These are phyloP conservation scores for Eucalyptus curtisii DNA, from an alignment of 345 rosid genomes.

Conservation along the genomic window DNA sequence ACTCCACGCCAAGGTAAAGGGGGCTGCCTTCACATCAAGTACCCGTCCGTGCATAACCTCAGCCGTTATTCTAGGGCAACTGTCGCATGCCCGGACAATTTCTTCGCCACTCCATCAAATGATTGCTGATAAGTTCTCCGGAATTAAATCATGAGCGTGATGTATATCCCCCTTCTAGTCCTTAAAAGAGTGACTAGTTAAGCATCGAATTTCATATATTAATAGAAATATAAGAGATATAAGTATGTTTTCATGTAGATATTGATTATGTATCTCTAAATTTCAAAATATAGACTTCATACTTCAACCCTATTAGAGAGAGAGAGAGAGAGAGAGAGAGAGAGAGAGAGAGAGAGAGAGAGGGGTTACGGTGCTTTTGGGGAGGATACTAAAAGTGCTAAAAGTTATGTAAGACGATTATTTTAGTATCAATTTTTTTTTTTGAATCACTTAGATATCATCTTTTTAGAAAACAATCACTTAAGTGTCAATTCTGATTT, in stretches of 20 bases:
- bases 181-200: neutral
- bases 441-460: too few relatives aligned
- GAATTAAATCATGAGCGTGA: neutral
- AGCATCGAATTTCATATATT: neutral
- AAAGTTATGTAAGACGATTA: fast-evolving
- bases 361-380: too few relatives aligned
- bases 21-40: slow-evolving; percentile 16
- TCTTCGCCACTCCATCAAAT: neutral
- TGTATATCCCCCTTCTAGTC: neutral
- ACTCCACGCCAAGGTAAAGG: neutral
- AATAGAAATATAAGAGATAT: neutral
- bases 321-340: neutral
- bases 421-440: too few relatives aligned
- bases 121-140: neutral
- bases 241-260: neutral
- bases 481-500: too few relatives aligned
- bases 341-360: neutral
- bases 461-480: too few relatives aligned
- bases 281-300: neutral
- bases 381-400: too few relatives aligned
- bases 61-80: slow-evolving; percentile 9
- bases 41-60: slow-evolving; percentile 22
- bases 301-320: neutral
- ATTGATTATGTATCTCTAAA: neutral
- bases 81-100: neutral